Base-by-base conservation (phyloP, 495 filamentous ascomycete genomes). In the Friedmanniomyces endolithicus region DNA sequence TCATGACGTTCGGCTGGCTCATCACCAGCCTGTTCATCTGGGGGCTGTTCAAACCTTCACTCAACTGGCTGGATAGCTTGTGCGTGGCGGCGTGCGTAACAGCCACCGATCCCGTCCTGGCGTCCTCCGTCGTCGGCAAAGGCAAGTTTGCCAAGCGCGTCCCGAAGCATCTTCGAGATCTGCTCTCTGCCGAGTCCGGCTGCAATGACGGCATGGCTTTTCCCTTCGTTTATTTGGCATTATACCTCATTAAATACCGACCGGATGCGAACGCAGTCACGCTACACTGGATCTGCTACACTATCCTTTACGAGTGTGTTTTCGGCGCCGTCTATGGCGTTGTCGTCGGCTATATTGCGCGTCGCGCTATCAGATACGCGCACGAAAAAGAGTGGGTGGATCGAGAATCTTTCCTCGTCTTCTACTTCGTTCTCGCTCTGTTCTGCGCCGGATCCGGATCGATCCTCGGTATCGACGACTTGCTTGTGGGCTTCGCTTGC, bases 171-270 rank as follows among this genome's bases (percentile, higher is more conserved):
- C 72, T 99, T 68, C 79, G 94, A 71, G 94, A 99, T 68, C 60
- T 99, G 12, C 76, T 99, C 31, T 97, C 94, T 14, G 90, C 90
- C 55, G 94, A 99, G 69, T 97, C 94, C 1, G 94, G 94, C 23
- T 99, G 94, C 75, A 99, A 99, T 72, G 94, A 99, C 68, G 94
- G 94, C 70, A 97, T 97, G 94, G 92, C 94, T 17, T 99, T 99
- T 70, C 94, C 94, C 7, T 99, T 99, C 71, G 83, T 99, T 65
- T 99, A 97, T 67, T 77, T 97, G 16, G 78, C 84, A 1, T 74
- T 94, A 45, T 97, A 97, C 63, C 78, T 97, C 52, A 86, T 95
- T 53, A 78, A 81, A 20, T 94, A 90, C 64, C 72, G 83, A 50
- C 80, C 80, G 2, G 65, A 87, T 59, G 76, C 82, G 6, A 70